phyloP scores from a whole-genome alignment of 331 rosid genomes.

The Phaseolus coccineus region DNA sequence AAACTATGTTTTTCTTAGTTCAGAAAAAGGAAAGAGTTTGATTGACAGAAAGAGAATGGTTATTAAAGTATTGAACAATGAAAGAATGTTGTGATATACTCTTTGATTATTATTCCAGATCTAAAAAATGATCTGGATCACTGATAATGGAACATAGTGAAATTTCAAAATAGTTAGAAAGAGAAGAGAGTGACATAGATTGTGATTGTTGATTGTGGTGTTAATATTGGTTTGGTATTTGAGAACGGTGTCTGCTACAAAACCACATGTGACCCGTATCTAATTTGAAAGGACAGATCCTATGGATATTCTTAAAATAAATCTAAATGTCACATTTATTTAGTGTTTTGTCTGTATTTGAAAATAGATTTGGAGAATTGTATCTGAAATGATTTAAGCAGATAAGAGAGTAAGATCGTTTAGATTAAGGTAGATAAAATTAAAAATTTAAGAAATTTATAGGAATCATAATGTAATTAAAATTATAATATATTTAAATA shows the following conservation, averaged over 20 bases:
- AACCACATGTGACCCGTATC: slow-evolving; percentile 11
- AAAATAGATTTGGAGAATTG: no score
- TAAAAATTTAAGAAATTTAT: no score
- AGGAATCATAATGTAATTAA: no score
- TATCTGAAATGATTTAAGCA: no score
- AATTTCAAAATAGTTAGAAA: background rate
- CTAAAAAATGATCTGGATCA: background rate
- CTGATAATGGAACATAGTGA: background rate
- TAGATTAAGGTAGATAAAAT: no score
- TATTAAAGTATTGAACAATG: background rate
- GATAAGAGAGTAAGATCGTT: no score
- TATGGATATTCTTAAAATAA: slow-evolving; percentile 39
- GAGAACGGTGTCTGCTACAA: slow-evolving; percentile 1
- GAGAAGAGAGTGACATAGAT: background rate
- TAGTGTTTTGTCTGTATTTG: no score
- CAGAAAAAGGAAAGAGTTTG: background rate
- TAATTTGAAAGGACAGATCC: slow-evolving; percentile 15
- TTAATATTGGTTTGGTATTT: background rate
- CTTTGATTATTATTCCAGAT: background rate
- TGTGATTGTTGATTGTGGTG: background rate
- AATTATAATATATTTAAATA: no score
- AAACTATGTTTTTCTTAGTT: no score
- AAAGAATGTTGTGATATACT: background rate
- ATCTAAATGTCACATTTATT: slow-evolving; percentile 34
- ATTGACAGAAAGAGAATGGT: background rate